Conservation (phyloP, 179 eudicot genomes). For the Patellifolia procumbens region DNA sequence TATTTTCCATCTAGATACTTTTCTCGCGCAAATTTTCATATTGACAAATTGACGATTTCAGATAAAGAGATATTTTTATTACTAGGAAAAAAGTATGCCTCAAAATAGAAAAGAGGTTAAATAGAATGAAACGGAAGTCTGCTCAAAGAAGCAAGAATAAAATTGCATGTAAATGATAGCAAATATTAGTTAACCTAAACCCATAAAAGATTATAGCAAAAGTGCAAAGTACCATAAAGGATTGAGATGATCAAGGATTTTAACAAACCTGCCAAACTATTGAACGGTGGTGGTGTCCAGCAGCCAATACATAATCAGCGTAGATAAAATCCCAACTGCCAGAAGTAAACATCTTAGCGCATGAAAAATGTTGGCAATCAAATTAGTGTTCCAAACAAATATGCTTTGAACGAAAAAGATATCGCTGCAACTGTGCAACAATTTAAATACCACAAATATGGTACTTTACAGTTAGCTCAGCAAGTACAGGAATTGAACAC, state of each 20-base stretch:
- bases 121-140: background rate
- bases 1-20: no score
- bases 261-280: slow-evolving; percentile 90
- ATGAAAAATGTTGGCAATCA: slow-evolving; percentile 3
- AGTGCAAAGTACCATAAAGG: background rate
- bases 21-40: background rate
- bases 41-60: background rate
- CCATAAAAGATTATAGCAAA: background rate
- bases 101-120: background rate
- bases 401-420: background rate
- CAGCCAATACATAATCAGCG: slow-evolving; percentile 97
- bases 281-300: slow-evolving; percentile 88
- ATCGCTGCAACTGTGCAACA: background rate
- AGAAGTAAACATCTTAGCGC: slow-evolving; percentile 17
- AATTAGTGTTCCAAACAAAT: background rate
- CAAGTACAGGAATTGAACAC: slow-evolving; percentile 1
- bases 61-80: background rate
- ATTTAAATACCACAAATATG: background rate
- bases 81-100: background rate
- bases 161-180: background rate
- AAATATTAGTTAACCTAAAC: background rate
- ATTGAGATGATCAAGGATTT: background rate
- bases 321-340: slow-evolving; percentile 98
- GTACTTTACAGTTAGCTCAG: background rate
- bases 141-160: background rate